These are phyloP conservation scores for Pascua guehoae DNA, from an alignment of 1,284 basidiomycete genomes.

Conservation along the genomic window DNA sequence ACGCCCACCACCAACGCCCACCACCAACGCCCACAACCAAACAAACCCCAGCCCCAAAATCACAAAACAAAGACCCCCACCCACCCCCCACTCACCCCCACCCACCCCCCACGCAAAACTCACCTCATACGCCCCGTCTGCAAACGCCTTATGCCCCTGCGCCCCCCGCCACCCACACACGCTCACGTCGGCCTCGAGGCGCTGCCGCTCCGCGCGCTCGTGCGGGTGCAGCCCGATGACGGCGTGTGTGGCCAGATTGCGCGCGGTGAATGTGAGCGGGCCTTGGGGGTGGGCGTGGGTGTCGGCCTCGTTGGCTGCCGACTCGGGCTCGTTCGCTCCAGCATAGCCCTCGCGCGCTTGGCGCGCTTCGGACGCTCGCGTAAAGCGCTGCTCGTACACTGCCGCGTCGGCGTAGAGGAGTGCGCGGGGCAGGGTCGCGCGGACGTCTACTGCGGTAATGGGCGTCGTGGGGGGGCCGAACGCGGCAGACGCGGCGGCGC, in stretches of 20 bases:
- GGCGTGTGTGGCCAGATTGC: slow-evolving; percentile 27
- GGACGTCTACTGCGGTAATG: slow-evolving; percentile 23
- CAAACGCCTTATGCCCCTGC: slow-evolving; percentile 50
- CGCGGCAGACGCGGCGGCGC: slow-evolving; percentile 19
- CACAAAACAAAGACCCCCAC: too few species aligned
- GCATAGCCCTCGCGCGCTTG: too few species aligned
- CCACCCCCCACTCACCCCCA: too few species aligned
- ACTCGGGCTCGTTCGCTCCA: too few species aligned
- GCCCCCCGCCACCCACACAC: slow-evolving; percentile 37
- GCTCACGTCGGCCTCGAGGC: slow-evolving; percentile 61
- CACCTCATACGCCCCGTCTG: slow-evolving; percentile 52
- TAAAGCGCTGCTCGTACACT: slow-evolving; percentile 16
- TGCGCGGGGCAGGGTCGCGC: slow-evolving; percentile 31
- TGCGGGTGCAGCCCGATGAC: slow-evolving; percentile 71
- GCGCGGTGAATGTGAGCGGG: too few species aligned
- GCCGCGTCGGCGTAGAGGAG: slow-evolving; percentile 31
- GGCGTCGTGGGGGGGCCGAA: slow-evolving; percentile 18
- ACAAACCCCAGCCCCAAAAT: too few species aligned
- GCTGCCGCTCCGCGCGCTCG: slow-evolving; percentile 67
- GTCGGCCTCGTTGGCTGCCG: too few species aligned
- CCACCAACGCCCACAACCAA: too few species aligned
- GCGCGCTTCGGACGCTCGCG: too few species aligned
- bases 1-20: too few species aligned
- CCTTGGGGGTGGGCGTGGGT: too few species aligned
- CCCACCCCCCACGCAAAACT: slow-evolving; percentile 27